Base-by-base conservation (phyloP, 768 basidiomycete genomes). In the Aureoboletus auriporus region DNA sequence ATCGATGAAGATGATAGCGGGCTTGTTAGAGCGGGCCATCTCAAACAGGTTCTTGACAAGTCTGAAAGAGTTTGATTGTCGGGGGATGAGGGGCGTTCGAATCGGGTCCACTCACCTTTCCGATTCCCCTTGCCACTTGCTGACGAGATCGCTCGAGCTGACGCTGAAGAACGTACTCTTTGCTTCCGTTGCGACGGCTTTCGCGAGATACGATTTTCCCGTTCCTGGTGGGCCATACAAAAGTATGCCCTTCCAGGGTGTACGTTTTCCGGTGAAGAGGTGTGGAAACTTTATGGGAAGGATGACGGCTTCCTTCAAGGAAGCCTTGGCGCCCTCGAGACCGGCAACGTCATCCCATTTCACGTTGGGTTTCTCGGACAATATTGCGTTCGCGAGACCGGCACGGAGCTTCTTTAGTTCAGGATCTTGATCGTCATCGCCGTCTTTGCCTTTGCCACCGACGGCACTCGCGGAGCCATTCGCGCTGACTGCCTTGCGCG, bases 241-340 rank as follows among this genome's bases (percentile, higher is more conserved):
- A 47, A 99, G 70, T 44, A 99, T 98, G 7, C 96, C 96, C 41
- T 78, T 79, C 96, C 96, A 98, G 3, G 96, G 95, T 9, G 94
- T 97, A 14, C 96, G 86, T 68, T 98, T 98, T 34, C 95, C 96
- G 1, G 94, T 97, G 71, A 99, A 99, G 27, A 99, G 78, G 69
- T 97, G 93, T 2, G 96, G 96, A 60, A 97, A 98, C 68, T 98
- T 98, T 78, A 97, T 97, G 5, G 96, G 96, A n/a, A 99, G 76
- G 64, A 98, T 96, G 64, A 98, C 96, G 33, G 96, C 95, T 67
- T 98, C 96, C 65, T 98, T 97, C 61, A 99, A 71, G 5, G 95
- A 81, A 36, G 94, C 93, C 69, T 98, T 99, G 38, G 95, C 96
- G 26, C 80, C 83, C 62, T 95, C 93, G 9, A 99, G 77, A 41